Conservation (phyloP, 331 rosid species). For the Pyracantha coccinea region DNA sequence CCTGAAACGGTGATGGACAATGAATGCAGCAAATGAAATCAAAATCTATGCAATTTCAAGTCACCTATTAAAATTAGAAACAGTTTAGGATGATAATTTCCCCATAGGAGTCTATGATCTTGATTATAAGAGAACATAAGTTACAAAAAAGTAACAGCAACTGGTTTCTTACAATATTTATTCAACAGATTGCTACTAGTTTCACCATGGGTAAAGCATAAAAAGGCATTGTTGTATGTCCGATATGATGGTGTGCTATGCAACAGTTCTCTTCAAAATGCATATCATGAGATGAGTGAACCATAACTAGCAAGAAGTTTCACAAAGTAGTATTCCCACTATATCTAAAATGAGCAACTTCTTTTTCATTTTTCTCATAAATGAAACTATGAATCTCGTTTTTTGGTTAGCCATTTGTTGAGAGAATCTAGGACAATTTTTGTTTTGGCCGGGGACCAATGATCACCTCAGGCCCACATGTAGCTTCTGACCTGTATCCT, state of each 20-base stretch:
- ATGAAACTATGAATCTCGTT: no score
- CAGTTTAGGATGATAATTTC: neutral
- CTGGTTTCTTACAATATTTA: neutral
- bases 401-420: no score
- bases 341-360: no score
- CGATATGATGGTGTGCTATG: neutral
- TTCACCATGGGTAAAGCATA: neutral
- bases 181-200: neutral
- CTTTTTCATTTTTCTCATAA: no score
- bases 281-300: neutral
- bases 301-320: no score
- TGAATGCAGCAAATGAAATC: neutral
- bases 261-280: neutral
- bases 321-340: no score
- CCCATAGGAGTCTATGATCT: neutral
- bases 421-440: neutral
- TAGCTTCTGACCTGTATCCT: neutral
- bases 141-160: neutral
- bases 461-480: no score
- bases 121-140: neutral
- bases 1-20: slow-evolving; percentile 44
- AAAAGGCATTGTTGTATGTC: neutral
- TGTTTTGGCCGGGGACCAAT: neutral
- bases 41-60: neutral
- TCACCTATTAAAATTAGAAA: neutral